A percentile compares a stretch with the other conserved stretches of the same genome.
These are phyloP conservation scores for Coniochaeta hoffmannii DNA, from an alignment of 2,329 filamentous ascomycete species.

Conservation along the genomic window DNA sequence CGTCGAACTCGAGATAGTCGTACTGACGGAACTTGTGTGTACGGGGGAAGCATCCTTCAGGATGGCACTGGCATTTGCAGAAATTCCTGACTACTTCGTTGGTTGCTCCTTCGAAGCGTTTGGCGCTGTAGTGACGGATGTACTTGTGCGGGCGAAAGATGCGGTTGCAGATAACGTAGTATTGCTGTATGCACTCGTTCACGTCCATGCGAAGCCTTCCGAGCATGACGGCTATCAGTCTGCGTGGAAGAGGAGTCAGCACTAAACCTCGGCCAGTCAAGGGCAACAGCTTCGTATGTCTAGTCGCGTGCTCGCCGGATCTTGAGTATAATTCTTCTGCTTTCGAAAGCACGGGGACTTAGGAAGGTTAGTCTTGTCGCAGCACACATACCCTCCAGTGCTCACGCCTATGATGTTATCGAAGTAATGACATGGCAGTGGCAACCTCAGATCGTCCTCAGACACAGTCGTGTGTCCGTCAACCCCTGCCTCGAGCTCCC, in stretches of 20 bases:
- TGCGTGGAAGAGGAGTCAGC: too few species aligned
- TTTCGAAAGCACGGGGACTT: background rate
- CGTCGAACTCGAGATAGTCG: background rate
- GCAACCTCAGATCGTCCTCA: constrained; percentile 5
- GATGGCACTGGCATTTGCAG: constrained; percentile 3
- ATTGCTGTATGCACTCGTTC: constrained; percentile 6
- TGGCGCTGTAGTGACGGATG: background rate
- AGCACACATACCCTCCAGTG: constrained; percentile 15
- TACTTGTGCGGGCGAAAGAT: background rate
- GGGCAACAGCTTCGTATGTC: too few species aligned
- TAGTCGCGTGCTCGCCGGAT: too few species aligned
- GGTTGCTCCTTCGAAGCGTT: background rate
- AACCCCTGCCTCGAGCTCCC: background rate
- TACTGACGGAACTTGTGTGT: background rate
- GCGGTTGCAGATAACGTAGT: background rate
- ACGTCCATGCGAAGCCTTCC: constrained; percentile 8
- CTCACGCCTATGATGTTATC: constrained; percentile 18
- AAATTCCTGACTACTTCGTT: background rate
- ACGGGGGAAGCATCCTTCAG: background rate
- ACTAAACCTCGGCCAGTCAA: too few species aligned
- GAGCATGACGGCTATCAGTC: constrained; percentile 10
- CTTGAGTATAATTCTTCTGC: too few species aligned
- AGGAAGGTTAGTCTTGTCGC: background rate
- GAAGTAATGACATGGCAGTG: constrained; percentile 16
- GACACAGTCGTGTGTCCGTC: background rate